phyloP scores from a whole-genome alignment of 495 filamentous ascomycete genomes.

The Baudoinia panamericana region DNA sequence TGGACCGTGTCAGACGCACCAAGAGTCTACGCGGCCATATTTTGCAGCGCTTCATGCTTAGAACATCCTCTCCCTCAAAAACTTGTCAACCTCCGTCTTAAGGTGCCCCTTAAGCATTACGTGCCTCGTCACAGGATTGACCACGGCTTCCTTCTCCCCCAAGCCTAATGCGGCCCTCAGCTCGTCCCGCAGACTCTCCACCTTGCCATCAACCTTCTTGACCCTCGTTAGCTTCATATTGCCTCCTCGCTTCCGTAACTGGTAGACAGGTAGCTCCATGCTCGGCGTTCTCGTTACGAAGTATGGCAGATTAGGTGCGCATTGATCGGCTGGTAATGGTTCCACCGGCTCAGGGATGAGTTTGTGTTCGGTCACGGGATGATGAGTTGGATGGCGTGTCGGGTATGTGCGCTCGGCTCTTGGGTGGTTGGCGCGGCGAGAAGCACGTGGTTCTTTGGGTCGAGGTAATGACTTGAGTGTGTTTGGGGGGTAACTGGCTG shows the following conservation, averaged over 20 bases:
- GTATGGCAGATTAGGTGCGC: slow-evolving; percentile 40
- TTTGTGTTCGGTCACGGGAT: slow-evolving; percentile 20
- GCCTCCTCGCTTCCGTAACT: slow-evolving; percentile 58
- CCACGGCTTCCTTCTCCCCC: slow-evolving; percentile 22
- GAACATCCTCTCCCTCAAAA: slow-evolving; percentile 21
- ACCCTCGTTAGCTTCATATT: slow-evolving; percentile 63
- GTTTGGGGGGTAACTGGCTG: slow-evolving; percentile 15
- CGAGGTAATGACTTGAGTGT: slow-evolving; percentile 19
- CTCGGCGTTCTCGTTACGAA: slow-evolving; percentile 57
- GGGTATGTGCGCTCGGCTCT: slow-evolving; percentile 16
- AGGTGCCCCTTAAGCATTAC: slow-evolving; percentile 25
- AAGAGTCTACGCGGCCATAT: too few species aligned
- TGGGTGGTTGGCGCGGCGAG: slow-evolving; percentile 22
- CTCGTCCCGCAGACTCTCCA: slow-evolving; percentile 27
- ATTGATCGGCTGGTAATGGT: slow-evolving; percentile 13
- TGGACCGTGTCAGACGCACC: too few species aligned
- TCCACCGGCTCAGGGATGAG: slow-evolving; percentile 29
- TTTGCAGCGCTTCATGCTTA: too few species aligned
- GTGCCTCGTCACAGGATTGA: slow-evolving; percentile 30
- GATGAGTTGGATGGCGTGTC: slow-evolving; percentile 14
- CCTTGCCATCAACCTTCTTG: slow-evolving; percentile 60
- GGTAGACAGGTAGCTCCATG: slow-evolving; percentile 69
- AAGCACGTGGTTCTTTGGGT: slow-evolving; percentile 20
- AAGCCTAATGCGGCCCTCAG: slow-evolving; percentile 25
- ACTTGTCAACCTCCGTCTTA: slow-evolving; percentile 17